A percentile compares a stretch with the other conserved stretches of the same genome.
phyloP scores from a whole-genome alignment of 495 filamentous ascomycete genomes.

The Diplogelasinospora grovesii region DNA sequence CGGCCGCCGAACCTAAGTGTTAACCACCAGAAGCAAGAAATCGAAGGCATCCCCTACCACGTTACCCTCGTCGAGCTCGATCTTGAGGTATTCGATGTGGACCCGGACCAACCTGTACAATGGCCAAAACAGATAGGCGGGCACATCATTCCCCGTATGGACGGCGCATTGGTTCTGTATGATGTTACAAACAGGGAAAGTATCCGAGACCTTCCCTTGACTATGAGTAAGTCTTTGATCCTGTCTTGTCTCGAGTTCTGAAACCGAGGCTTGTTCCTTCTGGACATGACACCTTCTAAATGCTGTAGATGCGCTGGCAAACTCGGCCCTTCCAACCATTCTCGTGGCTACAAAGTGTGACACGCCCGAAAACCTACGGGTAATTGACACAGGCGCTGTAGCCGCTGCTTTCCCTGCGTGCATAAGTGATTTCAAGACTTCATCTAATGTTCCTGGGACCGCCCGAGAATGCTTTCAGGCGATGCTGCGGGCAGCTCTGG shows the following conservation, averaged over 20 bases:
- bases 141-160: conserved; percentile 60
- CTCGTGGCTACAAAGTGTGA: conserved; percentile 86
- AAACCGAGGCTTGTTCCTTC: no score
- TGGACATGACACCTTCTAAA: conserved; percentile 9
- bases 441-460: conserved; percentile 60
- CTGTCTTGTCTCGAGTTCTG: not conserved
- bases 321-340: conserved; percentile 61
- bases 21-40: conserved; percentile 60
- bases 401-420: conserved; percentile 54
- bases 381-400: conserved; percentile 54
- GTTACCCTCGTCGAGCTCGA: conserved; percentile 78
- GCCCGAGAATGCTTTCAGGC: conserved; percentile 72
- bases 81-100: conserved; percentile 59
- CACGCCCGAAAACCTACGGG: conserved; percentile 49
- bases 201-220: conserved; percentile 57
- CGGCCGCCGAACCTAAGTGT: conserved; percentile 47
- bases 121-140: conserved; percentile 75
- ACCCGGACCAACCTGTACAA: conserved; percentile 57
- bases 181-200: conserved; percentile 72
- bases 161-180: conserved; percentile 80
- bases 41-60: conserved; percentile 69
- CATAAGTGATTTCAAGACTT: conserved; percentile 67
- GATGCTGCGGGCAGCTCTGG: conserved; percentile 64
- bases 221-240: conserved; percentile 64
- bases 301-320: conserved; percentile 58